Evolutionary conservation across 108 stramenopile species (phyloP).

Genomic region (Nitzschia inconspicua): DNA sequence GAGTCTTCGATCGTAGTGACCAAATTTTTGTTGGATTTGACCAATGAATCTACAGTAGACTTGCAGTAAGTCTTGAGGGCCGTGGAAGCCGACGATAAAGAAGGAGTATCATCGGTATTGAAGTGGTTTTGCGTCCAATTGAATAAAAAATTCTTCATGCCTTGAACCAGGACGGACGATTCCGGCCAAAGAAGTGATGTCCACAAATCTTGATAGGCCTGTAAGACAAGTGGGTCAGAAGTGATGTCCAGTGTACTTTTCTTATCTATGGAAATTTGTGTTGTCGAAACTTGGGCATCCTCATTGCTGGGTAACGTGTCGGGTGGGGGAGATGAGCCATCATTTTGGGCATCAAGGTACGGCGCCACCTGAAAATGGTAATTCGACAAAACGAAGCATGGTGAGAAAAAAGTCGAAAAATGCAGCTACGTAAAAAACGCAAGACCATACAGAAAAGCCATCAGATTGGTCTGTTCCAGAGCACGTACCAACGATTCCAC

Average conservation of each 20-base stretch:
- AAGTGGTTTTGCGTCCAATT: constrained; percentile 12
- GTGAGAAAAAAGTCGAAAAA: not conserved
- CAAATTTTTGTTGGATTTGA: too few relatives aligned
- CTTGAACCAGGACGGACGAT: constrained; percentile 43
- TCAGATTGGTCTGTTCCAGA: not conserved
- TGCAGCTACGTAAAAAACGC: not conserved
- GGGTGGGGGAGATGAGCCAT: not conserved
- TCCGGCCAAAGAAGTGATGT: constrained; percentile 33
- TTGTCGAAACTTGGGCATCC: not conserved
- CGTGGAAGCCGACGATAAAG: constrained; percentile 5
- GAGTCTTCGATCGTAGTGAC: too few relatives aligned
- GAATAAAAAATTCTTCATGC: constrained; percentile 42
- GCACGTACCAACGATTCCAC: constrained; percentile 29
- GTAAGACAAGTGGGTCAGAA: not conserved
- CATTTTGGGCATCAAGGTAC: not conserved
- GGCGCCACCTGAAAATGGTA: not conserved
- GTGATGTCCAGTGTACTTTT: not conserved
- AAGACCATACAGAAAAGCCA: not conserved
- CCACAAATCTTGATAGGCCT: constrained; percentile 34
- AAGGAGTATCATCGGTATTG: constrained; percentile 11
- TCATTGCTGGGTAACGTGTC: not conserved
- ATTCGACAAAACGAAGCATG: not conserved
- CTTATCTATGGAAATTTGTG: not conserved
- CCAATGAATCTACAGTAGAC: constrained; percentile 14
- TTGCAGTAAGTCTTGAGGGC: constrained; percentile 20